Evolutionary conservation across 163 green algal genomes (phyloP), one percentile per base, ranked within the genome.

Genomic region (Scenedesmus sp.): DNA sequence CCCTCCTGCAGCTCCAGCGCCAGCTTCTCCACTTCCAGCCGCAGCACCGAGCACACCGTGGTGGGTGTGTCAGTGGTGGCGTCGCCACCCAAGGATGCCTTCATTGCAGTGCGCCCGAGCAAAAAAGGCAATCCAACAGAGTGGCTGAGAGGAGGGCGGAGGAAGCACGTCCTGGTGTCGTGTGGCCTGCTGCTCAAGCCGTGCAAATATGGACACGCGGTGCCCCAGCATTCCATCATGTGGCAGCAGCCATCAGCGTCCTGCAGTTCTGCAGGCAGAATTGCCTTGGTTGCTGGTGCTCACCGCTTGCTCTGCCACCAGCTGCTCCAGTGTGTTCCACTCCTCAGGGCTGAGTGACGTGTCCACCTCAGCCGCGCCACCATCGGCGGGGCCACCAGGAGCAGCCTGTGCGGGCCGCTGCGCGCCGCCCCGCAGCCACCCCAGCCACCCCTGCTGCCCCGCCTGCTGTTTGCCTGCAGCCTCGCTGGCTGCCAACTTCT

Each of bases 301-400:
- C 46, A 90, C 85, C 70, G 85, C 96, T 88, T 98, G 94, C 91
- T 98, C 93, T 30, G 81, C 68, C 65, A 98, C 91, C 35, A 98
- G 81, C 76, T 97, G 93, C 78, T 97, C 81, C 46, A 98, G 91
- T 37, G 92, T 93, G 33, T 81, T 86, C 90, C 95, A 96, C 81
- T 98, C 97, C 65, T 97, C 96, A 1, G 92, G 42, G 20, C 86
- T 88, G 16, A 92, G 94, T 0, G 95, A 92, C 10, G 95, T 93
- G 0, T 89, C 92, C 20, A n/a, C 80, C 81, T 80, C 42, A 83
- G 13, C 70, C 3, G 15, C 9, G 72, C 72, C 72, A 15, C 65
- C n/a, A 35, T 91, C 90, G 59, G 84, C 76, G 73, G 73, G 18
- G 30, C 53, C 72, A 24, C 46, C 86, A 26, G 84, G 0, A 26